Percentiles rank a stretch among this genome's conserved stretches.
Evolutionary conservation across 176 grass and related monocot species (phyloP).

Genomic region (Hordeum vulgare): DNA sequence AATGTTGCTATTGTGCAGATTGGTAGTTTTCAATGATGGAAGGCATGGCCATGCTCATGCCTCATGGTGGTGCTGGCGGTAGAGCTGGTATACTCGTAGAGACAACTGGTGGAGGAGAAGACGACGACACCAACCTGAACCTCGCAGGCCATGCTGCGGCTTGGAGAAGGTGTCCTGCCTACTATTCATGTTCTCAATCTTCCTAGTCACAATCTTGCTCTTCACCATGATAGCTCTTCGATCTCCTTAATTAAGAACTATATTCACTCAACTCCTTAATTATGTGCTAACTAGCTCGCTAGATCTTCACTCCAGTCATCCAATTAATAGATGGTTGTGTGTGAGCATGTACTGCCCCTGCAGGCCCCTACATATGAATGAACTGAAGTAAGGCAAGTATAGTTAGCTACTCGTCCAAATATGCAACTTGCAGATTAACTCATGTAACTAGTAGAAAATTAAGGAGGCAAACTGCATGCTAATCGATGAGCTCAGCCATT

Average conservation of each 20-base stretch:
- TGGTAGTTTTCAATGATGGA: not conserved
- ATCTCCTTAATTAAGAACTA: too few relatives aligned
- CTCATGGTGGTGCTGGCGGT: too few relatives aligned
- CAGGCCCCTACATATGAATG: not conserved
- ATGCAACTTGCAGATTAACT: not conserved
- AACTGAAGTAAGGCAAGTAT: not conserved
- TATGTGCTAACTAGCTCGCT: not conserved
- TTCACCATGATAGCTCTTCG: too few relatives aligned
- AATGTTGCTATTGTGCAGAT: not conserved
- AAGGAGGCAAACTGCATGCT: not conserved
- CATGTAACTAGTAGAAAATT: not conserved
- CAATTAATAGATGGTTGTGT: not conserved
- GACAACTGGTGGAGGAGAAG: too few relatives aligned
- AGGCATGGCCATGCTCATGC: not conserved
- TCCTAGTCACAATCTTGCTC: too few relatives aligned
- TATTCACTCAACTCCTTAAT: not conserved
- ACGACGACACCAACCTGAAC: too few relatives aligned
- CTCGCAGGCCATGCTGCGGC: too few relatives aligned
- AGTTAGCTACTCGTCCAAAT: not conserved
- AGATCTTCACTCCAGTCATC: not conserved
- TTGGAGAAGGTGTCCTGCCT: too few relatives aligned
- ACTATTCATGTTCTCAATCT: too few relatives aligned
- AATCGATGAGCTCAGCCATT: not conserved
- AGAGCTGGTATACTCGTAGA: too few relatives aligned
- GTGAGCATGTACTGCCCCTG: not conserved